Base-by-base conservation (phyloP, 129 eudicot species). In the Helianthus annuus region DNA sequence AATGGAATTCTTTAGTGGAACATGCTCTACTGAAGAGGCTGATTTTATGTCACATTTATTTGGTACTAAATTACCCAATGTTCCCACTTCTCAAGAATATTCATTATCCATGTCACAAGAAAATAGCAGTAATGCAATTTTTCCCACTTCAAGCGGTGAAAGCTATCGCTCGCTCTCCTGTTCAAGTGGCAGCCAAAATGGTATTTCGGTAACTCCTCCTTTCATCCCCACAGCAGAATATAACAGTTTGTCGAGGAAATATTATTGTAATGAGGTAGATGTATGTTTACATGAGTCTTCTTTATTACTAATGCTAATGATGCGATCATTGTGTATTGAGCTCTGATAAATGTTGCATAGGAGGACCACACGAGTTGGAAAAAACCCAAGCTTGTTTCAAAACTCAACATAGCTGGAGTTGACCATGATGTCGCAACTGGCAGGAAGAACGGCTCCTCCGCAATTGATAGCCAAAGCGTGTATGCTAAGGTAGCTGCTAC, bases 21-120 rank as follows among this genome's bases (percentile, higher is more conserved):
- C 75, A 69, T 74, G 61, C 45, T 75, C 82, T 4, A 75, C 27
- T 72, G 96, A 86, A 12, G 91, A 86, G 71, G 81, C 89, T 16
- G 89, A 89, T 60, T 89, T 89, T 76, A 89, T 89, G 92, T 79
- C 87, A 4, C 87, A 83, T 10, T 67, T 89, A 74, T 81, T 89
- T 19, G 73, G 83, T 38, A 79, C 32, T 27, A 27, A 27, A 27
- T 27, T 27, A 27, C 32, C 32, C 2, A 27, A 27, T 27, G 32
- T 2, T 27, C 1, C 32, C 32, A 27, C 32, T 71, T 58, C 44
- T 83, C 78, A 16, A 74, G n/a, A n/a, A n/a, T n/a, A n/a, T n/a
- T n/a, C n/a, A n/a, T n/a, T n/a, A n/a, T n/a, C n/a, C n/a, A n/a
- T n/a, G n/a, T n/a, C n/a, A n/a, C n/a, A 52, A 65, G 81, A 64